Evolutionary conservation across 129 eudicot genomes (phyloP).

Genomic region (Helichrysum umbraculigerum): DNA sequence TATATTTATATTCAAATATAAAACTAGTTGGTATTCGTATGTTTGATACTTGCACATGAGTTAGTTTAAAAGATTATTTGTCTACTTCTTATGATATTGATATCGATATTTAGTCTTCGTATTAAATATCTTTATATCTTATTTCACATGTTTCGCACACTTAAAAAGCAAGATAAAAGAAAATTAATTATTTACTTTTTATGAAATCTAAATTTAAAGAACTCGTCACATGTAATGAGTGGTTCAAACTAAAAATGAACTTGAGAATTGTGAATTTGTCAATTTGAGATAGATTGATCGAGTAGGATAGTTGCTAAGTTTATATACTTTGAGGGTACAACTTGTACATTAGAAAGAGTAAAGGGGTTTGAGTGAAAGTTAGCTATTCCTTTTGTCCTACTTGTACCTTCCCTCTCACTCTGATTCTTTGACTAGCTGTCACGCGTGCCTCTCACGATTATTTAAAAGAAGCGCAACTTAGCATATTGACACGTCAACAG

Average conservation of each 20-base stretch:
- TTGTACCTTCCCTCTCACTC: slow-evolving; percentile 34
- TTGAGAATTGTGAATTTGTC: not conserved
- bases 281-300: not conserved
- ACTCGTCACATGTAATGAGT: not conserved
- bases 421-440: slow-evolving; percentile 43
- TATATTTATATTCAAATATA: too few relatives aligned
- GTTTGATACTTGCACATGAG: too few relatives aligned
- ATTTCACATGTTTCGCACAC: too few relatives aligned
- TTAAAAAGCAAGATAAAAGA: too few relatives aligned
- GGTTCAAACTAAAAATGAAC: not conserved
- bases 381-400: slow-evolving; percentile 20
- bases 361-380: slow-evolving; percentile 3
- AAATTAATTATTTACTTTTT: too few relatives aligned
- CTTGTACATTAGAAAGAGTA: not conserved
- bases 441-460: slow-evolving; percentile 43
- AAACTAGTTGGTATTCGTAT: too few relatives aligned
- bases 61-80: too few relatives aligned
- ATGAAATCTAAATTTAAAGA: too few relatives aligned
- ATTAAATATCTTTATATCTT: too few relatives aligned
- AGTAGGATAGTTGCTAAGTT: not conserved
- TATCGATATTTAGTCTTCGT: too few relatives aligned
- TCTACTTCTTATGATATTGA: too few relatives aligned
- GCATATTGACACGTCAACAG: slow-evolving; percentile 23
- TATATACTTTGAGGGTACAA: not conserved
- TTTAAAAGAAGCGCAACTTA: slow-evolving; percentile 27